A percentile compares a stretch with the other conserved stretches of the same genome.
These are phyloP conservation scores for Syzygium syzygioides DNA, from an alignment of 441 rosid genomes.

Conservation along the genomic window DNA sequence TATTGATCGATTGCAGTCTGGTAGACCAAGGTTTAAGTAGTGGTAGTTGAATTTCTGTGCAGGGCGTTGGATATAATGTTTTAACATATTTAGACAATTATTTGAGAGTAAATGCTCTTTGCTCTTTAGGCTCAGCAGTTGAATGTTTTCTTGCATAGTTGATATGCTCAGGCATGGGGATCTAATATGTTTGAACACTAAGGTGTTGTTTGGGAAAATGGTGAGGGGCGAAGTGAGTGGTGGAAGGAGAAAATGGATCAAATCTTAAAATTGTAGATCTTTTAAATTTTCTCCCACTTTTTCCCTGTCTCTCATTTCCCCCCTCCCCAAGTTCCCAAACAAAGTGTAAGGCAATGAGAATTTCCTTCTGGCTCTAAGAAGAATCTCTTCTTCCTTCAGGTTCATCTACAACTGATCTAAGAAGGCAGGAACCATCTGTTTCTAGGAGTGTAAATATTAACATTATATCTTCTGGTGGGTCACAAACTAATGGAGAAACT, in stretches of 20 bases:
- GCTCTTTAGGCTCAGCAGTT: not conserved
- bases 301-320: not conserved
- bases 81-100: not conserved
- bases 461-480: slow-evolving; percentile 30
- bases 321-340: not conserved
- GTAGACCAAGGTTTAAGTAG: not conserved
- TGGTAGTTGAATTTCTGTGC: not conserved
- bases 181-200: not conserved
- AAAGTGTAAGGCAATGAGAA: not conserved
- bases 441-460: slow-evolving; percentile 32
- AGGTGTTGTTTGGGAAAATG: not conserved
- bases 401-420: slow-evolving; percentile 21
- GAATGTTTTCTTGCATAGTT: not conserved
- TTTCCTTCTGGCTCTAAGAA: not conserved
- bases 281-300: not conserved
- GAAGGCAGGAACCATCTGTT: slow-evolving; percentile 31
- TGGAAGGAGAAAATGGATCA: not conserved
- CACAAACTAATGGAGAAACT: slow-evolving; percentile 36
- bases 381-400: not conserved
- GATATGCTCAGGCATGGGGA: not conserved
- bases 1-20: not conserved
- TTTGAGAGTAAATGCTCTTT: not conserved
- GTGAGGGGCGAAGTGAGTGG: not conserved
- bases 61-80: not conserved
- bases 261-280: not conserved